Evolutionary conservation across 345 rosid species (phyloP), one percentile per base, ranked within the genome.

Genomic region (Diplotaxis tenuifolia): DNA sequence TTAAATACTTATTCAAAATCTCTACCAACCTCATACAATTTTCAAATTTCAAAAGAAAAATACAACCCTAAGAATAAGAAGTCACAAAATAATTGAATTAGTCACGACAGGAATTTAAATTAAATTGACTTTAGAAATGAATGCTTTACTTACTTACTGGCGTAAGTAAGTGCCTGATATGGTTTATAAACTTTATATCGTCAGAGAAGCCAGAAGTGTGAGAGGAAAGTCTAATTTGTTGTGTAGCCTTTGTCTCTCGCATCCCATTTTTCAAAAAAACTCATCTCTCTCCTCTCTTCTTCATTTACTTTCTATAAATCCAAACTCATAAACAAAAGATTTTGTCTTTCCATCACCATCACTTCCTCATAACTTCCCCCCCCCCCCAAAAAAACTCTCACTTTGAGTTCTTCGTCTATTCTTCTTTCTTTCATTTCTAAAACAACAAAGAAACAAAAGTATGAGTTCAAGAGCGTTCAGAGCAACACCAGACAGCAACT

Each of bases 391-490:
- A 7, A 56, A 5, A 31, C 67, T 31, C 65, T 4, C 71, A 38
- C 77, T 32, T 40, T 50, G 56, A 59, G 29, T 73, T 58, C 61
- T 62, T 65, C 68, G 15, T 62, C 80, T 69, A 29, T 65, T 38
- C 70, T 38, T 63, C n/a, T 25, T 56, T 72, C 34, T 36, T 62
- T 16, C 38, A 29, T 14, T 59, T 61, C 62, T 28, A 34, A 28
- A 69, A 53, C 34, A n/a, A 52, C 71, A 66, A 69, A 70, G 45
- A 68, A 65, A 71, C 65, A 62, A 61, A 64, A 81, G 87, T 84
- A n/a, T 78, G 65, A 73, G 80, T 75, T 88, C 87, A 47, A 82
- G 86, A 59, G 84, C 74, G 71, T 72, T 78, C 70, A 74, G 86
- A 82, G 71, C 75, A 40, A 32, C 84, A 42, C 12, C 61, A 42